Percentiles rank a stretch among this genome's conserved stretches.
phyloP scores from a whole-genome alignment of 208 protist species.

The Acanthamoeba royreba region DNA sequence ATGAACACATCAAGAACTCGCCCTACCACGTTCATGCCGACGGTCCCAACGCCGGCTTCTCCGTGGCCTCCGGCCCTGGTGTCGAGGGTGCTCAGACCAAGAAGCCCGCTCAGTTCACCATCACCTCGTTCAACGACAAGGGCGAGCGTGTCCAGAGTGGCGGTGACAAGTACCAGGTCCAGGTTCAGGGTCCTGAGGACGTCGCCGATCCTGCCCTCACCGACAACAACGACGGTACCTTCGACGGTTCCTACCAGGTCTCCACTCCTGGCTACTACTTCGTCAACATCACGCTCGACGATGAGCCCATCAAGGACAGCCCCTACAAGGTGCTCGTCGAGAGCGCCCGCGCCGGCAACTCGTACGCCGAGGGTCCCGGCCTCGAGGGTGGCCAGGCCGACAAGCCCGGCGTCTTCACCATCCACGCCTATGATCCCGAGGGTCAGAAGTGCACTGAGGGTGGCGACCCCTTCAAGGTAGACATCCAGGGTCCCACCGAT shows the following conservation, averaged over 20 bases:
- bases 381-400: constrained; percentile 60
- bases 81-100: constrained; percentile 34
- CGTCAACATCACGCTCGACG: constrained; percentile 63
- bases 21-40: constrained; percentile 50
- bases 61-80: constrained; percentile 44
- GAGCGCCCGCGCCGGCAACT: constrained; percentile 50
- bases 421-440: constrained; percentile 50
- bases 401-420: constrained; percentile 63
- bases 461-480: constrained; percentile 69
- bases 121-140: constrained; percentile 47
- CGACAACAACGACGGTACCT: constrained; percentile 73
- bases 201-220: constrained; percentile 54
- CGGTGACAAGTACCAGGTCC: constrained; percentile 44
- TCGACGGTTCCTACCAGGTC: constrained; percentile 59
- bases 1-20: constrained; percentile 40
- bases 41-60: constrained; percentile 32
- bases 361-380: constrained; percentile 62
- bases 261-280: constrained; percentile 60
- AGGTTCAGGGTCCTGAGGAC: constrained; percentile 41
- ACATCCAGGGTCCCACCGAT: constrained; percentile 56
- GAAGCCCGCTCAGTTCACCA: constrained; percentile 22
- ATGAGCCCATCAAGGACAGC: constrained; percentile 52
- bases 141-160: constrained; percentile 37
- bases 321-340: constrained; percentile 66
- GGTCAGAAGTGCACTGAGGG: constrained; percentile 43